phyloP scores from a whole-genome alignment of 495 filamentous ascomycete species.

The Aspergillus hancockii region DNA sequence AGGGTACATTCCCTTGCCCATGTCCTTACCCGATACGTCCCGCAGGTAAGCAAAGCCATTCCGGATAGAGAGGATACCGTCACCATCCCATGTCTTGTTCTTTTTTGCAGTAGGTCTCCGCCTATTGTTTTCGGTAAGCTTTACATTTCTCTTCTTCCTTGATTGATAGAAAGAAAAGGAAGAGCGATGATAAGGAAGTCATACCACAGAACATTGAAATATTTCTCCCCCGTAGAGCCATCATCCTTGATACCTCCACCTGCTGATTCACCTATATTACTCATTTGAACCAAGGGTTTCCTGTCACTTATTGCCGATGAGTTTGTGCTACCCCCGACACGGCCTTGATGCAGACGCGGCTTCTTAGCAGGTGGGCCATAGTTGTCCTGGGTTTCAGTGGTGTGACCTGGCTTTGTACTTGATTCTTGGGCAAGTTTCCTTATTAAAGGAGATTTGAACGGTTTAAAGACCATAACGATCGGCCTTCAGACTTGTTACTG shows the following conservation, averaged over 20 bases:
- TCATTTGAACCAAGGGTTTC: slow-evolving; percentile 36
- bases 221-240: slow-evolving; percentile 44
- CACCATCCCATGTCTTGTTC: slow-evolving; percentile 88
- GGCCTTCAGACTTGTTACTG: background rate
- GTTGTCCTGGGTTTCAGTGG: slow-evolving; percentile 10
- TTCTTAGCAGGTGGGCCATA: slow-evolving; percentile 32
- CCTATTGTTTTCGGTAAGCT: slow-evolving; percentile 39
- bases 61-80: slow-evolving; percentile 63
- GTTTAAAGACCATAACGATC: slow-evolving; percentile 47
- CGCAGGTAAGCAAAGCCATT: slow-evolving; percentile 62
- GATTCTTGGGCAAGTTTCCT: slow-evolving; percentile 28
- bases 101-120: slow-evolving; percentile 77
- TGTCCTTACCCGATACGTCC: slow-evolving; percentile 65
- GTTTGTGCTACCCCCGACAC: slow-evolving; percentile 10
- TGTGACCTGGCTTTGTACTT: background rate
- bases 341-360: slow-evolving; percentile 26
- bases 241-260: slow-evolving; percentile 9
- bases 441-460: slow-evolving; percentile 46
- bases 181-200: slow-evolving; percentile 12
- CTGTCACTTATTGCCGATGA: slow-evolving; percentile 15
- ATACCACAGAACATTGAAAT: slow-evolving; percentile 71
- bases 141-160: slow-evolving; percentile 5
- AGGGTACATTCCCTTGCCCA: slow-evolving; percentile 60
- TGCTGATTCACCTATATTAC: slow-evolving; percentile 24
- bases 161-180: background rate